phyloP scores from a whole-genome alignment of 2,329 filamentous ascomycete genomes.

The Nemania sp. region DNA sequence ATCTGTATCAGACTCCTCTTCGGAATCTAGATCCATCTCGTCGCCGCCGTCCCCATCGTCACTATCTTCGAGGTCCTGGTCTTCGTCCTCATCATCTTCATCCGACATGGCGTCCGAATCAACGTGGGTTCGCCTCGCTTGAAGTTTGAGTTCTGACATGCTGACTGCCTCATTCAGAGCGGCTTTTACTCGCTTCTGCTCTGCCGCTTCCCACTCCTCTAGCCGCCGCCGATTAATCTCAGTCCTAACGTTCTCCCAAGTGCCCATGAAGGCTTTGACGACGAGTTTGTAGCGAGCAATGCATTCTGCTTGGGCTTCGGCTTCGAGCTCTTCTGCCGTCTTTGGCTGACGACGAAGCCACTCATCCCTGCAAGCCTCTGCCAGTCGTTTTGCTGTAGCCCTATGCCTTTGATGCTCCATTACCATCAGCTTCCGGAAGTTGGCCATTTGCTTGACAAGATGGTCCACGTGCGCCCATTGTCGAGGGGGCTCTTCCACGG shows the following conservation, averaged over 20 bases:
- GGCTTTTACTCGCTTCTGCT: constrained; percentile 66
- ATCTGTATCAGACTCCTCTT: constrained; percentile 44
- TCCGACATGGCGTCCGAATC: constrained; percentile 57
- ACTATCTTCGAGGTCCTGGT: constrained; percentile 47
- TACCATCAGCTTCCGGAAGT: constrained; percentile 79
- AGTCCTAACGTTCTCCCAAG: constrained; percentile 66
- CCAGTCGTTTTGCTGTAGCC: constrained; percentile 76
- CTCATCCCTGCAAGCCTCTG: constrained; percentile 76
- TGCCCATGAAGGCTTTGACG: constrained; percentile 59
- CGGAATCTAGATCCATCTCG: constrained; percentile 22
- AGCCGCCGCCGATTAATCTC: constrained; percentile 66
- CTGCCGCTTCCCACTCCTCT: constrained; percentile 67
- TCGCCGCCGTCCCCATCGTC: constrained; percentile 53
- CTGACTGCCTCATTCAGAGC: constrained; percentile 76
- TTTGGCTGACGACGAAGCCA: constrained; percentile 77
- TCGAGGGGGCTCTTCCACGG: constrained; percentile 70
- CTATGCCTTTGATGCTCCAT: constrained; percentile 80
- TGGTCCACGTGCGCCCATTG: constrained; percentile 92
- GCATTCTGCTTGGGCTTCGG: constrained; percentile 72
- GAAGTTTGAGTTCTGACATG: constrained; percentile 69
- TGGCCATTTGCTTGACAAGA: constrained; percentile 75
- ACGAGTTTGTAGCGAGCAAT: constrained; percentile 73
- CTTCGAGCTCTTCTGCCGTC: constrained; percentile 78
- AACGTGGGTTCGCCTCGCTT: constrained; percentile 59
- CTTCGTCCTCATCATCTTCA: constrained; percentile 44